Evolutionary conservation across 192 early-diverging fungal genomes (phyloP), one percentile per base, ranked within the genome.

Genomic region (Nowakowskiella sp.): DNA sequence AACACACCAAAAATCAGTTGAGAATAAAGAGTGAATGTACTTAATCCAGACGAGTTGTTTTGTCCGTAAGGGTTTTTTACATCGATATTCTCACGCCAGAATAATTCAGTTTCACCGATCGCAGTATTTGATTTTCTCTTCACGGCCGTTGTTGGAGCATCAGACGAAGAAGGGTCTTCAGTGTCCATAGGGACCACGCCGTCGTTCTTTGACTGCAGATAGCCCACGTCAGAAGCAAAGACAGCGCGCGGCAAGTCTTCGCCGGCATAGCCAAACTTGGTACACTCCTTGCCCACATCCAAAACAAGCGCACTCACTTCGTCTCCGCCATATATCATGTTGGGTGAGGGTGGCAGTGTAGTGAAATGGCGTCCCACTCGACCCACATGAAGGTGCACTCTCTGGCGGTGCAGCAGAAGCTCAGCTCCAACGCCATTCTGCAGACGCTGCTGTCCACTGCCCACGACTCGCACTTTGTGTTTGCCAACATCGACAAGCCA

Each of bases 251-350:
- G 96, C 28, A 82, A 75, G 68, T 99, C 94, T 60, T 97, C 94
- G 50, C 96, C 96, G n/a, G 92, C 90, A 68, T 87, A 96, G 47
- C 96, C 96, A 21, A 90, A 92, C 46, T 88, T 88, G 30, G 85
- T 86, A 68, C 80, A 85, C 36, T 81, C 78, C 55, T 85, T 82
- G 33, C 96, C 96, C 36, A 95, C 73, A 58, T 97, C 94, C 54
- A 99, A 62, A 29, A 99, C 92, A 16, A 99, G 60, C 5, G 91
- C 94, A 44, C 83, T 81, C 42, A 96, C 91, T 73, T 98, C 91
- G 73, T 98, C 92, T 53, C 71, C 62, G 39, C 72, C 73, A 48
- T 77, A 77, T 1, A 67, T n/a, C n/a, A n/a, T n/a, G n/a, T n/a
- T n/a, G n/a, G n/a, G n/a, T n/a, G n/a, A n/a, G n/a, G n/a, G n/a